Evolutionary conservation across 1,284 basidiomycete genomes (phyloP), one percentile per base, ranked within the genome.

Genomic region (Malassezia sp.): DNA sequence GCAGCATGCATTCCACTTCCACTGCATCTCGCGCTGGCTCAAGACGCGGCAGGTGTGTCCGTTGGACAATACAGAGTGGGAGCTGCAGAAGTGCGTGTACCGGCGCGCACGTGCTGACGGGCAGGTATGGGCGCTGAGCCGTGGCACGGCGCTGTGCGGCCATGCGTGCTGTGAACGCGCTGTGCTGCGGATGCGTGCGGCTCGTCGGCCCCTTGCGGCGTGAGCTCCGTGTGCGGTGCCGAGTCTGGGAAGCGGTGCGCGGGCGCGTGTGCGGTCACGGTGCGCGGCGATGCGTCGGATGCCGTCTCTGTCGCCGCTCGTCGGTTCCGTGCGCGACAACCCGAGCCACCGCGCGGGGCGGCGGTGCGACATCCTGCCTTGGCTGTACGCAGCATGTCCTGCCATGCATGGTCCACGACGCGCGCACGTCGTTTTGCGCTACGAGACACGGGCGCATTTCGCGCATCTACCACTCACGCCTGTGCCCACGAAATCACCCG

Each of bases 11-110:
- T 99, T 99, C 79, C 91, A 99, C 74, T 99, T 97, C 75, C 91
- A 97, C 73, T 99, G 91, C 73, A 99, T 99, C 71, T 93, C 90
- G 17, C 82, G 93, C 42, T 99, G 93, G 93, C 78, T 99, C 59
- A 99, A 97, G 78, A 96, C 93, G 15, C 80, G 93, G 59, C 93
- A 96, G 73, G 93, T 97, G 35, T 99, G 93, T 72, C 93, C 91
- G 3, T 75, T 99, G 49, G 93, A 97, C 74, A 99, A 99, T 74
- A 80, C 85, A 67, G 74, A 72, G 40, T 72, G 88, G 86, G 87
- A 89, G 68, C 73, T 87, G 63, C 87, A 91, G 74, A 89, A 88
- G 84, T 88, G 73, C 57, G 82, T 68, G 42, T 49, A 52, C 18
- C 5, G 8, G 15, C n/a, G 11, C 17, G n/a, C n/a, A n/a, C n/a